Base-by-base conservation (phyloP, 2,329 filamentous ascomycete species). In the Podosphaera xanthii region DNA sequence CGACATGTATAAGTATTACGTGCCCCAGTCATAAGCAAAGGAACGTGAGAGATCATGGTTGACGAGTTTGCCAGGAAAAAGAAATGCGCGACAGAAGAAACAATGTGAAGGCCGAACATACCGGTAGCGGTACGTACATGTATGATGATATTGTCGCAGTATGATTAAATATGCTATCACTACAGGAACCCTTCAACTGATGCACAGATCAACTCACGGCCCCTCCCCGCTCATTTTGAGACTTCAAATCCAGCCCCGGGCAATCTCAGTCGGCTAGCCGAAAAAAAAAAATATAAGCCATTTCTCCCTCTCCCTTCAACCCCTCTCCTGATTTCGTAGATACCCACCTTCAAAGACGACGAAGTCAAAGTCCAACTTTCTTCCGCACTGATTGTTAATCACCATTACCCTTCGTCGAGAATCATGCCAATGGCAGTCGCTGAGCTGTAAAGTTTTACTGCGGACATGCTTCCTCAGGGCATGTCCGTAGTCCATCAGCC, bases 371-470 rank as follows among this genome's bases (percentile, higher is more conserved):
- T 75, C 73, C 62, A 66, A 65, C 9, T 44, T 44, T 44, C 40
- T 7, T 4, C 9, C 40, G 10, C 5, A 7, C n/a, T 7, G 40
- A 33, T 31, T 7, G 4, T 52, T 7, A 56, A 64, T 62, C 60
- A 67, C 64, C 67, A 68, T 70, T 66, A 69, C 65, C 62, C 82
- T 84, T 83, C 77, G 82, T 86, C 83, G 82, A 85, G 76, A 77
- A 77, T 75, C 72, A 83, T 82, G 79, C 81, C 80, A 80, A 81
- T 77, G 82, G 82, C 83, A 77, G 76, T 85, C 83, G 83, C 82
- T 86, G 84, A 84, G 85, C 86, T 91, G 84, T 94, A 89, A 90
- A 87, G 80, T 74, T 79, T 82, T 82, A 83, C 85, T 89, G 81
- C 83, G 83, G 82, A 80, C 76, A 74, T 72, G 72, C 70, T 70